A percentile compares a stretch with the other conserved stretches of the same genome.
Evolutionary conservation across 2,329 filamentous ascomycete species (phyloP).

Genomic region (Penicillium sp.): DNA sequence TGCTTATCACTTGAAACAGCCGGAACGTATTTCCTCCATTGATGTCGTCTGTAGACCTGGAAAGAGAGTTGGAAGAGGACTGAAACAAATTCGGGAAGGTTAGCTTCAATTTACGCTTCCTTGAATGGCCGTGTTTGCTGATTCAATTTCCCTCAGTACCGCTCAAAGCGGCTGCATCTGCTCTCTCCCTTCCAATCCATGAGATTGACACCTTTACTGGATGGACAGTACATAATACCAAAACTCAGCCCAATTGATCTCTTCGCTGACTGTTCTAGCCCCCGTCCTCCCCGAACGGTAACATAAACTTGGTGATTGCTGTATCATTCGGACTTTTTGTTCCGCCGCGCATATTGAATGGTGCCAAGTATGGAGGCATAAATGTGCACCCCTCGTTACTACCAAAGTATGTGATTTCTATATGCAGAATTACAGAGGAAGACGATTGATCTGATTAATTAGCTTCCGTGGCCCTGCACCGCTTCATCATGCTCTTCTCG

Average conservation of each 20-base stretch:
- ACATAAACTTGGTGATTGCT: slow-evolving; percentile 77
- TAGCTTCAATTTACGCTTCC: slow-evolving; percentile 37
- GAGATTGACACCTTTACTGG: slow-evolving; percentile 77
- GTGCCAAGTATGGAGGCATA: slow-evolving; percentile 76
- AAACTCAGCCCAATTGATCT: neutral
- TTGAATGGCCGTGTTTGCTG: slow-evolving; percentile 4
- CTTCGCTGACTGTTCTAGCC: slow-evolving; percentile 47
- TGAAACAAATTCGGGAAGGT: slow-evolving; percentile 69
- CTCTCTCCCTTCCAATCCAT: slow-evolving; percentile 67
- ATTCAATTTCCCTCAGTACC: slow-evolving; percentile 58
- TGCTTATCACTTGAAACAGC: slow-evolving; percentile 55
- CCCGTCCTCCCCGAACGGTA: slow-evolving; percentile 46
- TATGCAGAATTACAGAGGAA: neutral
- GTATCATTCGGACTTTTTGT: slow-evolving; percentile 94
- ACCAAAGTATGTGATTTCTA: slow-evolving; percentile 62
- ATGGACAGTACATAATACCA: slow-evolving; percentile 63
- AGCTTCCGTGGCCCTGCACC: slow-evolving; percentile 84
- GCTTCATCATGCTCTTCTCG: slow-evolving; percentile 77
- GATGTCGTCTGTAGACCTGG: slow-evolving; percentile 81
- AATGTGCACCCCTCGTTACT: slow-evolving; percentile 93
- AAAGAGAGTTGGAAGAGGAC: slow-evolving; percentile 73
- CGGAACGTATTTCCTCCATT: slow-evolving; percentile 66
- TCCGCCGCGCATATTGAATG: slow-evolving; percentile 69
- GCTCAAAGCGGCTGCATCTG: slow-evolving; percentile 64
- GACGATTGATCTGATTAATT: slow-evolving; percentile 1